Base-by-base conservation (phyloP, 2,329 filamentous ascomycete species). In the Fusarium longipes region DNA sequence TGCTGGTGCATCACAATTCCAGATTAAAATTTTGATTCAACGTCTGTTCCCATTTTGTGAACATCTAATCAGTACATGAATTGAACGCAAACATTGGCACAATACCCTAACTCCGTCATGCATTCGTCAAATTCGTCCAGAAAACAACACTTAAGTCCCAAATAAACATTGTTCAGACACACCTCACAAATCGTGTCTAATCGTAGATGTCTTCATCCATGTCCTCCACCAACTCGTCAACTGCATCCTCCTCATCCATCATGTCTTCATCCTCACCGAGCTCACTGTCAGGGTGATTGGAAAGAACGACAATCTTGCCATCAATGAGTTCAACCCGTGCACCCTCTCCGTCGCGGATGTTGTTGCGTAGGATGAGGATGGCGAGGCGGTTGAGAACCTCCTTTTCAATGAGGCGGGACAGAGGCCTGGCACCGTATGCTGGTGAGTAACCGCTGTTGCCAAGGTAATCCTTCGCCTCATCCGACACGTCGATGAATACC, bases 321-420 rank as follows among this genome's bases (percentile, higher is more conserved):
- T 93, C 88, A 29, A 91, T 86, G 63, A 98, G 84, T 43, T 92
- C 89, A 24, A 98, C 93, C 25, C 87, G 84, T 2, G 96, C 96
- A 3, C 79, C 81, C 82, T 99, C 96, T 40, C 94, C 94, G 70
- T 99, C 95, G 71, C 86, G 88, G 77, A 99, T 90, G 54, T 87
- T 89, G 67, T 93, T 93, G 67, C 93, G 88, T 24, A 99, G 85
- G 67, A 99, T 96, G 67, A 98, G 86, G 38, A 99, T 92, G 3
- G 96, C 96, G 67, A 99, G 83, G 48, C 90, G 89, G 80, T 99
- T 99, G 74, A 99, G 88, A 4, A 99, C 93, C 79, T 99, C 96
- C 81, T 96, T 96, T 83, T 99, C 96, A 72, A 99, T 97, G 61
- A 99, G 87, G 52, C 96, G 87, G 18, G 91, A 89, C 22, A 99